A percentile compares a stretch with the other conserved stretches of the same genome.
These are phyloP conservation scores for Solanum hybrid DNA, from an alignment of 305 asterid species.

Conservation along the genomic window DNA sequence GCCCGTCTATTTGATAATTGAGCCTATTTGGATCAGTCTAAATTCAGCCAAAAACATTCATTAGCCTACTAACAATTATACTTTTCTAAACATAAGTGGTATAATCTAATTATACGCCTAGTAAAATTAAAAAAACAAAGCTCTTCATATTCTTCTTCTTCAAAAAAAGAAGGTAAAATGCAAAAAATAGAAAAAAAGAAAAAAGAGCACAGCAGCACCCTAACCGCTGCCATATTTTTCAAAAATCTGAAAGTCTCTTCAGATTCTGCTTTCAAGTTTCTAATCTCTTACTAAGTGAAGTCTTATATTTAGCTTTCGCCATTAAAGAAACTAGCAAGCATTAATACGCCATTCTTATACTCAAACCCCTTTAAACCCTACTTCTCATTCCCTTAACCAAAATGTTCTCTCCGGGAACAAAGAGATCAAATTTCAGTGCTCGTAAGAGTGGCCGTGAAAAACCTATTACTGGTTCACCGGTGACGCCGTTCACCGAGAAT, in stretches of 20 bases:
- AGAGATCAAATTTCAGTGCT: constrained; percentile 40
- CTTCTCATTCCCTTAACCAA: constrained; percentile 6
- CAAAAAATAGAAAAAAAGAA: background rate
- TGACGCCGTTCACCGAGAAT: constrained; percentile 44
- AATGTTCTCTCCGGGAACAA: constrained; percentile 76
- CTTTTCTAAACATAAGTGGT: background rate
- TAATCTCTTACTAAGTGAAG: background rate
- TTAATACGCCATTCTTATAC: background rate
- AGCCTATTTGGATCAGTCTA: background rate
- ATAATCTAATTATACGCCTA: background rate
- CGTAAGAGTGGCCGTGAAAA: constrained; percentile 35
- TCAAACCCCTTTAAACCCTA: constrained; percentile 30
- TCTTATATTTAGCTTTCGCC: background rate
- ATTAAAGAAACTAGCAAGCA: background rate
- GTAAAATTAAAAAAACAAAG: too few relatives aligned
- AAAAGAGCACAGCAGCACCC: background rate
- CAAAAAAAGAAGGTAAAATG: background rate
- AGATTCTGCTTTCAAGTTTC: background rate
- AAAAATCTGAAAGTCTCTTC: background rate
- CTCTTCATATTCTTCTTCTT: background rate
- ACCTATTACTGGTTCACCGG: constrained; percentile 17
- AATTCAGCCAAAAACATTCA: background rate
- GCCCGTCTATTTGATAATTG: background rate
- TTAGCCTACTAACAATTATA: background rate
- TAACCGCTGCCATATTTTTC: background rate